Conservation (phyloP, 768 basidiomycete species). For the Serendipita sp. region DNA sequence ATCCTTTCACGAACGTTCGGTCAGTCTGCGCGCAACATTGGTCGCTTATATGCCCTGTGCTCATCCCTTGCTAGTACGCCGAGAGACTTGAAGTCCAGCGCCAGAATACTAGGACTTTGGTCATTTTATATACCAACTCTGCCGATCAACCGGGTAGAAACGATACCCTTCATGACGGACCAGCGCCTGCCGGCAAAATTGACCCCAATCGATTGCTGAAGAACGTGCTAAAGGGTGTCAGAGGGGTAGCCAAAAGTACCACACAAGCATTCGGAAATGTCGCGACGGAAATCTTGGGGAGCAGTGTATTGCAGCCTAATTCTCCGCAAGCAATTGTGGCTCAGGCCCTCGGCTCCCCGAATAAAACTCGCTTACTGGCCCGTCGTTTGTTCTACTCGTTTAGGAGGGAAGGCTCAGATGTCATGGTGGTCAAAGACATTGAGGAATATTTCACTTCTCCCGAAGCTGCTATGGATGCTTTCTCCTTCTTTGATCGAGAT, state of each 20-base stretch:
- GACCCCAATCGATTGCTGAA: constrained; percentile 52
- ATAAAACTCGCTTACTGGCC: constrained; percentile 69
- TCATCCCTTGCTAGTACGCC: constrained; percentile 19
- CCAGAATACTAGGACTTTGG: constrained; percentile 52
- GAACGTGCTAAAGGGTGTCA: constrained; percentile 54
- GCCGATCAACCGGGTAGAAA: constrained; percentile 51
- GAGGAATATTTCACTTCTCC: constrained; percentile 47
- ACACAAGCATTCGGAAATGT: constrained; percentile 59
- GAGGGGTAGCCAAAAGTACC: constrained; percentile 59
- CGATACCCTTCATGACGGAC: constrained; percentile 38
- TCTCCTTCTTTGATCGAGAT: constrained; percentile 60
- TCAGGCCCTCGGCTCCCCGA: constrained; percentile 60
- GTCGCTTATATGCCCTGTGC: neutral
- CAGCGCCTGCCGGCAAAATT: constrained; percentile 20
- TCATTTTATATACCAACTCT: constrained; percentile 66
- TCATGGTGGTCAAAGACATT: constrained; percentile 52
- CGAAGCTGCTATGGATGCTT: constrained; percentile 55
- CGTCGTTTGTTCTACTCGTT: constrained; percentile 80
- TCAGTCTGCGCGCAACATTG: neutral
- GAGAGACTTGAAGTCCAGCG: constrained; percentile 78
- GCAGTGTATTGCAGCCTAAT: constrained; percentile 75
- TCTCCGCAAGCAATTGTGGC: constrained; percentile 69
- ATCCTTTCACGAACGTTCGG: constrained; percentile 63
- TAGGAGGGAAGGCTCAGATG: constrained; percentile 40
- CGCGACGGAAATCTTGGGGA: constrained; percentile 43